Conservation (phyloP, 2,329 filamentous ascomycete genomes). For the Clarireedia homoeocarpa region DNA sequence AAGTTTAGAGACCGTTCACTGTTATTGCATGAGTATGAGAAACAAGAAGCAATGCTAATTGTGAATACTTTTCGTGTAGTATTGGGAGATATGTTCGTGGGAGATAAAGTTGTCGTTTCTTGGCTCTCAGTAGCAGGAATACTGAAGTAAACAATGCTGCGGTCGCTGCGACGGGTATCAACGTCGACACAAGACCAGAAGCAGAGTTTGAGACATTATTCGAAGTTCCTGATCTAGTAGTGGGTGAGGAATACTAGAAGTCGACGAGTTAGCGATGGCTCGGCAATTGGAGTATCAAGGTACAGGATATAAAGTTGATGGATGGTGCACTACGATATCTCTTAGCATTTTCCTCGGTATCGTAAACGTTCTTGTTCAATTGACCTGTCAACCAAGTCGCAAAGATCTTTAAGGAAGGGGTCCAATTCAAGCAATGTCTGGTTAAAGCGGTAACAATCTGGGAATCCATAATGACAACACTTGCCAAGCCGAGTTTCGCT, state of each 20-base stretch:
- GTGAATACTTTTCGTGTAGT: constrained; percentile 34
- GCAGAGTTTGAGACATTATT: constrained; percentile 13
- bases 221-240: background rate
- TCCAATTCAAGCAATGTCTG: too few species aligned
- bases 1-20: constrained; percentile 51
- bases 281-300: too few species aligned
- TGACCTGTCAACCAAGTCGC: too few species aligned
- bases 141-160: constrained; percentile 33
- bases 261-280: background rate
- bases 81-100: constrained; percentile 45
- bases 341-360: too few species aligned
- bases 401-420: too few species aligned
- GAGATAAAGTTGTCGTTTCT: constrained; percentile 41
- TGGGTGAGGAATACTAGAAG: background rate
- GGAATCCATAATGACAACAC: background rate
- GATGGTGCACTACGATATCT: too few species aligned
- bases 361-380: too few species aligned
- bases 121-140: constrained; percentile 42
- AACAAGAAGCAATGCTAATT: background rate
- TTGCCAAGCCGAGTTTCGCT: background rate
- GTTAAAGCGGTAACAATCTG: background rate
- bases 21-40: constrained; percentile 8
- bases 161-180: constrained; percentile 38
- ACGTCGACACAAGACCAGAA: constrained; percentile 38
- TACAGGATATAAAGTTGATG: too few species aligned